These are phyloP conservation scores for Aspergillus neotritici DNA, from an alignment of 2,329 filamentous ascomycete genomes.

Conservation along the genomic window DNA sequence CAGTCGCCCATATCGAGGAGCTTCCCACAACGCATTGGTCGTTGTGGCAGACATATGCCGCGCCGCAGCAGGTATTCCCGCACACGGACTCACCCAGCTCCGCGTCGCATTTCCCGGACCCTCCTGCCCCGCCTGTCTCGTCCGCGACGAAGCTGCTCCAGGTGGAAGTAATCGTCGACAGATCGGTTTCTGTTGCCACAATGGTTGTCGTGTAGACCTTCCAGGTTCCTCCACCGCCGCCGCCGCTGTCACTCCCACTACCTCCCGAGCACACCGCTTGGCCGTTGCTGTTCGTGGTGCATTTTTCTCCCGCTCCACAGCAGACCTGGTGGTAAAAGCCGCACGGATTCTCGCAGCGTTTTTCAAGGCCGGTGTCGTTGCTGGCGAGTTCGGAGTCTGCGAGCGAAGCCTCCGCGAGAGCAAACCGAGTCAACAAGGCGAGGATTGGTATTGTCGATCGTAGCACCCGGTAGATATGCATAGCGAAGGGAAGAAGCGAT, in stretches of 20 bases:
- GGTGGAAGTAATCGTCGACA: conserved; percentile 49
- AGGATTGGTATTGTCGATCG: conserved; percentile 24
- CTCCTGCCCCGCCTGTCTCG: conserved; percentile 16
- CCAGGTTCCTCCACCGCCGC: conserved; percentile 43
- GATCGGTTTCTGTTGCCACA: conserved; percentile 47
- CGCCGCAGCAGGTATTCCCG: conserved; percentile 42
- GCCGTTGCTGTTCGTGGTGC: conserved; percentile 45
- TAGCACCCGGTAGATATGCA: conserved; percentile 25
- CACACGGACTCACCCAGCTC: conserved; percentile 41
- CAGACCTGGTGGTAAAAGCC: conserved; percentile 50
- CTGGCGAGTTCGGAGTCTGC: conserved; percentile 14
- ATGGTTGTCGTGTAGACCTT: conserved; percentile 54
- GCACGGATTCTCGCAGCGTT: conserved; percentile 46
- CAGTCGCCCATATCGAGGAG: conserved; percentile 35
- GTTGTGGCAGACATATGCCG: conserved; percentile 40
- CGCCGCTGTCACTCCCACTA: conserved; percentile 14
- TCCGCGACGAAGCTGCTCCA: conserved; percentile 42
- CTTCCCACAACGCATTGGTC: conserved; percentile 38
- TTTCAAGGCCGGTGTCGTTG: conserved; percentile 19
- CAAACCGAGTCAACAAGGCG: conserved; percentile 20
- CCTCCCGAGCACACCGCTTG: conserved; percentile 43
- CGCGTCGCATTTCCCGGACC: conserved; percentile 41
- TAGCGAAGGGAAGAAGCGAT: conserved; percentile 15
- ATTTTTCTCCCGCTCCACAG: conserved; percentile 43
- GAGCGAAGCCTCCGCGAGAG: conserved; percentile 26